Percentiles rank a stretch among this genome's conserved stretches.
These are phyloP conservation scores for Coemansia sp. DNA, from an alignment of 192 early-diverging fungal species.

Conservation along the genomic window DNA sequence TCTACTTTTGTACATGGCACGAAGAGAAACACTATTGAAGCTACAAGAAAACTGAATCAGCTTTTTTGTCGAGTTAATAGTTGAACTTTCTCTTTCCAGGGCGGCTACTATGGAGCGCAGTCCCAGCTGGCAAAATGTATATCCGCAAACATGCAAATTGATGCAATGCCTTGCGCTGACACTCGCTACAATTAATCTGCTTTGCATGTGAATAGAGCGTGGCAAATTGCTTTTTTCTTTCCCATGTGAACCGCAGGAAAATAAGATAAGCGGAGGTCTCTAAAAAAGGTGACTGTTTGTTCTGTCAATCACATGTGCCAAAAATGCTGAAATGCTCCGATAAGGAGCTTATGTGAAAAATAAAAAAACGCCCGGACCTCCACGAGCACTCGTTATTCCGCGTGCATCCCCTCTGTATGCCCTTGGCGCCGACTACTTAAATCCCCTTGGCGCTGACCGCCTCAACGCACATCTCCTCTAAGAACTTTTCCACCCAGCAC, in stretches of 20 bases:
- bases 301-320: constrained; percentile 1
- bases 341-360: constrained; percentile 11
- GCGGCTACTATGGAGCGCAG: background rate
- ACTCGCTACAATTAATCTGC: background rate
- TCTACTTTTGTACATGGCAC: background rate
- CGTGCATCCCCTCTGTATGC: background rate
- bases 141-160: background rate
- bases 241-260: background rate
- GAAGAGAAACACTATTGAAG: background rate
- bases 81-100: background rate
- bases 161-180: background rate
- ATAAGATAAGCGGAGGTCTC: background rate
- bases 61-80: background rate
- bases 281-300: constrained; percentile 6
- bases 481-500: background rate
- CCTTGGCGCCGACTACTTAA: background rate
- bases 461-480: background rate
- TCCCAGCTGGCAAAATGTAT: background rate
- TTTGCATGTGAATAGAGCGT: background rate
- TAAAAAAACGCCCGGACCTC: background rate
- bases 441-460: background rate
- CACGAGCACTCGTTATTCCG: background rate
- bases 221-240: background rate
- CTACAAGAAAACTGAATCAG: too few relatives aligned
- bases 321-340: constrained; percentile 26